Conservation (phyloP, 2,329 filamentous ascomycete species). For the Monosporascus sp. region DNA sequence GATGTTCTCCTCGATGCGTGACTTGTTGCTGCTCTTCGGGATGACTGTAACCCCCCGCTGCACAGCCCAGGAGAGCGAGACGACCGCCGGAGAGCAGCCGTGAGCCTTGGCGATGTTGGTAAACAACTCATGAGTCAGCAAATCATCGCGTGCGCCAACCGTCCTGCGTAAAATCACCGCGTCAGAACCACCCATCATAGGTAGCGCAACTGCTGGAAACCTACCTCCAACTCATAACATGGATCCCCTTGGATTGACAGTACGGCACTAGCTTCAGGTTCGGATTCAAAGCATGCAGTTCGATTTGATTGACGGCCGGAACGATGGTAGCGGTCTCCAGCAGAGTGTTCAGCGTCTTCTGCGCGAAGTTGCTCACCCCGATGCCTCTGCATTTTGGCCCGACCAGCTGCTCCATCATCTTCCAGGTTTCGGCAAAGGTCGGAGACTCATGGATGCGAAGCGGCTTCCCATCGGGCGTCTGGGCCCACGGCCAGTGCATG, state of each 20-base stretch:
- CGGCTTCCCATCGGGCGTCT: slow-evolving; percentile 50
- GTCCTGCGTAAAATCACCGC: not conserved
- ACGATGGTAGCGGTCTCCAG: slow-evolving; percentile 17
- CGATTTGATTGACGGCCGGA: slow-evolving; percentile 29
- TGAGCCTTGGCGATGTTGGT: slow-evolving; percentile 18
- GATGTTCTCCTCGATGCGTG: slow-evolving; percentile 20
- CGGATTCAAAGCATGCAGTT: slow-evolving; percentile 28
- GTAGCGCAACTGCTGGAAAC: not conserved
- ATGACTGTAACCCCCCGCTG: slow-evolving; percentile 21
- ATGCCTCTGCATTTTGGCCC: slow-evolving; percentile 21
- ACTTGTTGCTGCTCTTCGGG: slow-evolving; percentile 16
- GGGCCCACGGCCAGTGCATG: slow-evolving; percentile 47
- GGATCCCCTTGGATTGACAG: slow-evolving; percentile 26
- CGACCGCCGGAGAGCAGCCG: slow-evolving; percentile 17
- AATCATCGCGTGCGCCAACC: slow-evolving; percentile 9
- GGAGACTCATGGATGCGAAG: slow-evolving; percentile 58
- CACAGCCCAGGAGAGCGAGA: slow-evolving; percentile 22
- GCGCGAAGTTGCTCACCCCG: slow-evolving; percentile 29
- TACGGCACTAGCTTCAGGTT: slow-evolving; percentile 26
- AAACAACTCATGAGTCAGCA: slow-evolving; percentile 19
- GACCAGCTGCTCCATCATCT: slow-evolving; percentile 23
- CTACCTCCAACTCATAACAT: slow-evolving; percentile 25
- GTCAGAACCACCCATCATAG: no score
- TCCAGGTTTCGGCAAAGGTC: slow-evolving; percentile 19
- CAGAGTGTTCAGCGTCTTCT: slow-evolving; percentile 23